A percentile compares a stretch with the other conserved stretches of the same genome.
Evolutionary conservation across 345 rosid genomes (phyloP).

Genomic region (Carallia brachiata): DNA sequence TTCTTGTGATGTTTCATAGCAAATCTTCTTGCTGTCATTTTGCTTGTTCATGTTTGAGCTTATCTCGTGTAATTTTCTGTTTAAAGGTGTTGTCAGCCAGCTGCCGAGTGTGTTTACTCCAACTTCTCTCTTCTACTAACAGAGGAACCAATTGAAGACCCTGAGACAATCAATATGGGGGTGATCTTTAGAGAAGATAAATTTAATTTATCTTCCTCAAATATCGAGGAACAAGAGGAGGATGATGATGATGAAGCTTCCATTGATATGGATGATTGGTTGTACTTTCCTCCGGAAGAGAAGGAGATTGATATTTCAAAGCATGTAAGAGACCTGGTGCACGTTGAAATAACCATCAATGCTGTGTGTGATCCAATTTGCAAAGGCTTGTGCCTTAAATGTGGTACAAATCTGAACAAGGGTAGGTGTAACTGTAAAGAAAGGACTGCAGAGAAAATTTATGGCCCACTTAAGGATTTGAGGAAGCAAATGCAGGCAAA

Average conservation of each 20-base stretch:
- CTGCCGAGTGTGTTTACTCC: constrained; percentile 70
- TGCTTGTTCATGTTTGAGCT: not conserved
- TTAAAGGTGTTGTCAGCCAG: constrained; percentile 75
- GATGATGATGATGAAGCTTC: constrained; percentile 38
- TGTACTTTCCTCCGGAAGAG: constrained; percentile 62
- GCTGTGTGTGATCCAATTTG: constrained; percentile 68
- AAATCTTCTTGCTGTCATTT: not conserved
- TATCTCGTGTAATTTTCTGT: not conserved
- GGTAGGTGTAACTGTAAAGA: constrained; percentile 56
- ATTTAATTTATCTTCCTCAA: constrained; percentile 21
- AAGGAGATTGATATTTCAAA: constrained; percentile 82
- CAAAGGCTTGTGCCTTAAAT: constrained; percentile 74
- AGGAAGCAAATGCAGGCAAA: constrained; percentile 59
- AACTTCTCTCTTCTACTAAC: constrained; percentile 68
- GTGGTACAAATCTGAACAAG: constrained; percentile 72
- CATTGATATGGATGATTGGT: constrained; percentile 78
- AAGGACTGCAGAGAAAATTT: constrained; percentile 37
- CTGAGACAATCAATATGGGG: constrained; percentile 61
- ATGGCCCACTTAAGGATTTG: constrained; percentile 68
- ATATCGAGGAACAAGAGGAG: constrained; percentile 23
- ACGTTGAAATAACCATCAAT: constrained; percentile 64
- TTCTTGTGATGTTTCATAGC: not conserved
- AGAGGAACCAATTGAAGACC: constrained; percentile 69
- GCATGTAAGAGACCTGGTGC: constrained; percentile 76
- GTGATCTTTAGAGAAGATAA: constrained; percentile 36